Conservation (phyloP, 2,329 filamentous ascomycete species). For the Clonostachys rhizophaga region DNA sequence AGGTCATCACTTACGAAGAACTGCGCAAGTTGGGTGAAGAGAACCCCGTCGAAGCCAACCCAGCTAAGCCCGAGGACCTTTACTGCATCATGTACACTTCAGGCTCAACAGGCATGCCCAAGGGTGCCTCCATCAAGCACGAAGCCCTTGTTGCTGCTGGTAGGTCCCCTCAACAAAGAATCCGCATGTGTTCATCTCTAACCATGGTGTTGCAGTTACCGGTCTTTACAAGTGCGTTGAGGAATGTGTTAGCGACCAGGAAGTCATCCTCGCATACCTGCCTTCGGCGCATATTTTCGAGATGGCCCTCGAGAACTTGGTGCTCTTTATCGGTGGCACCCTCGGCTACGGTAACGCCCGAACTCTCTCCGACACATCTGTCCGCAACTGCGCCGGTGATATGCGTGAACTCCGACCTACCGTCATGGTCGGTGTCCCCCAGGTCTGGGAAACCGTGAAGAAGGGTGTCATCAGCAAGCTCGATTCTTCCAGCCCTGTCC, state of each 20-base stretch:
- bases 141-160: conserved; percentile 70
- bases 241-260: conserved; percentile 70
- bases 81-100: conserved; percentile 88
- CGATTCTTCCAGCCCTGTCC: conserved; percentile 63
- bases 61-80: conserved; percentile 69
- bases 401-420: conserved; percentile 90
- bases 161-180: conserved; percentile 26
- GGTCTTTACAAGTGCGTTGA: conserved; percentile 77
- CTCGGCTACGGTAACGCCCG: conserved; percentile 91
- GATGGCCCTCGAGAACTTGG: conserved; percentile 90
- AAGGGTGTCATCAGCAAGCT: conserved; percentile 87
- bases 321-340: conserved; percentile 82
- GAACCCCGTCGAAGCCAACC: conserved; percentile 65
- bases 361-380: conserved; percentile 80
- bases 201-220: conserved; percentile 45
- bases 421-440: conserved; percentile 88
- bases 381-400: conserved; percentile 88
- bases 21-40: conserved; percentile 55
- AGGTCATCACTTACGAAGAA: conserved; percentile 49
- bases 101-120: conserved; percentile 82
- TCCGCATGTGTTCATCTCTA: neutral
- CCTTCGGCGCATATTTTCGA: conserved; percentile 95
- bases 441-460: conserved; percentile 95
- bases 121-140: conserved; percentile 82
- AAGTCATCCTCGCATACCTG: conserved; percentile 83